phyloP scores from a whole-genome alignment of 257 asterid species.

The Jasminum sambac region DNA sequence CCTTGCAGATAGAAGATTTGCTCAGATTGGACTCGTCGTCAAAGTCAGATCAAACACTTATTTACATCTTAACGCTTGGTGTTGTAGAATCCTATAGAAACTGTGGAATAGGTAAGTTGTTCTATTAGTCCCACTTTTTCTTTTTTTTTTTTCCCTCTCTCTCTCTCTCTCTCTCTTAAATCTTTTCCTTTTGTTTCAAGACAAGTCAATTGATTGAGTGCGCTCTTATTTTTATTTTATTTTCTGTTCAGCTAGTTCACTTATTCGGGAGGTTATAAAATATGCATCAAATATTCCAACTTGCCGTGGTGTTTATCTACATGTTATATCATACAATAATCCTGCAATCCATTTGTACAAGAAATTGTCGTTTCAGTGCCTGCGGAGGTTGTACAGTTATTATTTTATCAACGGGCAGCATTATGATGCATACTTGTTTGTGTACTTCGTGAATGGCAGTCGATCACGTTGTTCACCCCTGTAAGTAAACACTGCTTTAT shows the following conservation, averaged over 20 bases:
- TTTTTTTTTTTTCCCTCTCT: constrained; percentile 1
- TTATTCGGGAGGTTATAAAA: constrained; percentile 74
- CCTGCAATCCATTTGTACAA: constrained; percentile 88
- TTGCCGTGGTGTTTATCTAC: constrained; percentile 89
- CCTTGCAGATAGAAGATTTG: constrained; percentile 72
- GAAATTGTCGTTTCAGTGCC: constrained; percentile 86
- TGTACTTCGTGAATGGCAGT: constrained; percentile 87
- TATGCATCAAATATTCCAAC: constrained; percentile 69
- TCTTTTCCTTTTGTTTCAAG: constrained; percentile 14
- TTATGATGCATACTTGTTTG: constrained; percentile 85
- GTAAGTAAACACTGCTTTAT: constrained; percentile 52
- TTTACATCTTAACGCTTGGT: constrained; percentile 89
- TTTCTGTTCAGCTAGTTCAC: constrained; percentile 65
- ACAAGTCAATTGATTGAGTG: constrained; percentile 23
- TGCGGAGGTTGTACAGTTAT: constrained; percentile 66
- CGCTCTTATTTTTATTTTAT: constrained; percentile 21
- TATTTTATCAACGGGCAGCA: constrained; percentile 83
- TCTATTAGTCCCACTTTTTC: background rate
- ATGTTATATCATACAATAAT: constrained; percentile 90
- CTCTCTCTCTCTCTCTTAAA: too few species aligned
- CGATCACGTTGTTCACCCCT: constrained; percentile 94
- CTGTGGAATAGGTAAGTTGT: constrained; percentile 65
- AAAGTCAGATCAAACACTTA: constrained; percentile 66
- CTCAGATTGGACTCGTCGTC: constrained; percentile 68
- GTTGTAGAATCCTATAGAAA: constrained; percentile 86